Base-by-base conservation (phyloP, 352 stramenopile genomes). In the Globisporangium iwayamae region DNA sequence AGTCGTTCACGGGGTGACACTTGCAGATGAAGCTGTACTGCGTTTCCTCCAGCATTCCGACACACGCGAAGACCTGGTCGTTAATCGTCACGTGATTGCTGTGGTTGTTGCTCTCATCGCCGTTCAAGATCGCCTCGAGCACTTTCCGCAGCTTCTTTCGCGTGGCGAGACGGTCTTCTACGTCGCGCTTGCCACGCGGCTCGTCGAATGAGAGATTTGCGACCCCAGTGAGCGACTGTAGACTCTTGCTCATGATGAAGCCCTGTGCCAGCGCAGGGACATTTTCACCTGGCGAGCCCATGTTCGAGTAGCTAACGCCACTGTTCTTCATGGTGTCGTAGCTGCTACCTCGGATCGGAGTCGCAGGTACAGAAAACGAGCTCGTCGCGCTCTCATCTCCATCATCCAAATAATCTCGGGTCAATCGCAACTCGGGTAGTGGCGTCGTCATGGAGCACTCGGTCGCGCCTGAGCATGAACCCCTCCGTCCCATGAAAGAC, bases 11-110 rank as follows among this genome's bases (percentile, higher is more conserved):
- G 25, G 66, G 67, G 0, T 57, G 65, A 18, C 77, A 87, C 4
- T 67, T 61, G 28, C 84, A 58, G 48, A 72, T 74, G 51, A 86
- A 78, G 8, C 76, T 79, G 18, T 78, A 58, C 20, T 77, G 56
- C 11, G 68, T 86, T 57, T 90, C 79, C 10, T 76, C 65, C 13
- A 89, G n/a, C 3, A 6, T 41, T 5, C 62, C 62, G 16, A 47
- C 55, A 25, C 52, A 61, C 41, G 51, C 34, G 53, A 62, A 67
- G 32, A 16, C 52, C 18, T 41, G 30, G 22, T 45, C 55, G 55
- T 67, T 67, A 46, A 67, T 34, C 10, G 51, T 41, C 32, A 67
- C n/a, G 8, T 51, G 45, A 7, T 43, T 57, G 30, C 11, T 45
- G 51, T 18, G 20, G 9, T 38, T 55, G 41, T 10, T 56, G 5